A percentile compares a stretch with the other conserved stretches of the same genome.
Conservation (phyloP, 345 rosid species). For the Cardamine chenopodiifolia region DNA sequence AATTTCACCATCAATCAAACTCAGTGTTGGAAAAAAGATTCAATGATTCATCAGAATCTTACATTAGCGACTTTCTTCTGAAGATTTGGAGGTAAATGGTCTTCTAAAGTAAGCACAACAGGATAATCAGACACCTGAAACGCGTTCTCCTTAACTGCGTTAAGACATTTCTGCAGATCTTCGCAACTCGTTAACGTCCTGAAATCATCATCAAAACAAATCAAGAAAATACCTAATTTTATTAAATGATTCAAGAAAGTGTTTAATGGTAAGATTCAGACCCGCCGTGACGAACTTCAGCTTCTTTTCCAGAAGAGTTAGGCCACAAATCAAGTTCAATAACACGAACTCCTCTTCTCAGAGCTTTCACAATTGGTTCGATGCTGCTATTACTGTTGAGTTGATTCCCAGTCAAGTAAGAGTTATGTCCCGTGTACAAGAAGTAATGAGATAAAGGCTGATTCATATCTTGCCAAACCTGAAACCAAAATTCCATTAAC, state of each 20-base stretch:
- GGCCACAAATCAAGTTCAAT: constrained; percentile 96
- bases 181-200: constrained; percentile 71
- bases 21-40: not conserved
- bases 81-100: constrained; percentile 64
- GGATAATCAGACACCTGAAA: constrained; percentile 70
- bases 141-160: constrained; percentile 63
- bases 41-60: not conserved
- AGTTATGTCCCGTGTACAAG: constrained; percentile 86
- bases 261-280: constrained; percentile 25
- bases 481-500: not conserved
- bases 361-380: constrained; percentile 63
- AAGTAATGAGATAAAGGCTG: constrained; percentile 77
- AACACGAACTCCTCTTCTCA: constrained; percentile 65
- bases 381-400: constrained; percentile 62
- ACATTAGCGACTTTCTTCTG: constrained; percentile 73
- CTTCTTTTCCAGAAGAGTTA: constrained; percentile 48
- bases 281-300: constrained; percentile 85
- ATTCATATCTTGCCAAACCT: constrained; percentile 76
- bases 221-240: not conserved
- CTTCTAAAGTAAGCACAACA: constrained; percentile 86
- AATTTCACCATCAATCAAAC: not conserved
- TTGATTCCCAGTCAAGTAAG: constrained; percentile 85
- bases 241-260: not conserved
- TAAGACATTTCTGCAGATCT: constrained; percentile 61
- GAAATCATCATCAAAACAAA: constrained; percentile 2